Evolutionary conservation across 768 basidiomycete genomes (phyloP).

Genomic region (Kockovaella imperatae): DNA sequence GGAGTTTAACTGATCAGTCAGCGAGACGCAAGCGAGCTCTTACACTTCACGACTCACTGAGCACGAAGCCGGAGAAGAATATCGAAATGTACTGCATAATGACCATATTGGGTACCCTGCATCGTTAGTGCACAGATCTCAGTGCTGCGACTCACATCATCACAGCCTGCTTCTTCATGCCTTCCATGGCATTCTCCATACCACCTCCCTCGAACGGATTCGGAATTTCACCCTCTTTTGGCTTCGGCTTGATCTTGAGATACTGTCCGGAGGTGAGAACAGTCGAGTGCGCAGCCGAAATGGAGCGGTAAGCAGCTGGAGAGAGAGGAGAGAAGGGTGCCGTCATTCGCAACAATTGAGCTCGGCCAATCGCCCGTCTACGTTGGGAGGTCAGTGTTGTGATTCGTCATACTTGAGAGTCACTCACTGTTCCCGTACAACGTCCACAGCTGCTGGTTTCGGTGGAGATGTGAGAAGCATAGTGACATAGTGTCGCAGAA

Average conservation of each 20-base stretch:
- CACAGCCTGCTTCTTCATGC: constrained; percentile 98
- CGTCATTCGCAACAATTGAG: constrained; percentile 75
- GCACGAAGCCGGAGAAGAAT: constrained; percentile 97
- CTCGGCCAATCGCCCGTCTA: constrained; percentile 56
- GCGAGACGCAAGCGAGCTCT: neutral
- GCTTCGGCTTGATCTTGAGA: constrained; percentile 69
- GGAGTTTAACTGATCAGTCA: constrained; percentile 67
- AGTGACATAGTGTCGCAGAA: constrained; percentile 86
- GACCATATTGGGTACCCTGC: constrained; percentile 62
- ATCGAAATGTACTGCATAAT: constrained; percentile 99
- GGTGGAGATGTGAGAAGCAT: constrained; percentile 73
- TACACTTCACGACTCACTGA: constrained; percentile 59
- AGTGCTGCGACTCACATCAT: constrained; percentile 74
- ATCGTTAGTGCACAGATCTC: constrained; percentile 5
- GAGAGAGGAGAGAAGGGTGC: constrained; percentile 70
- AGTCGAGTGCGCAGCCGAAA: constrained; percentile 35
- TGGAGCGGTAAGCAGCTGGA: constrained; percentile 40
- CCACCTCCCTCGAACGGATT: constrained; percentile 86
- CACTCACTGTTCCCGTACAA: constrained; percentile 85
- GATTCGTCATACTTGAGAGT: neutral
- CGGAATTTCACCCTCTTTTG: constrained; percentile 54
- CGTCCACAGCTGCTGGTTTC: constrained; percentile 66
- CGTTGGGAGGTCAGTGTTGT: neutral
- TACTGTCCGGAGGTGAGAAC: constrained; percentile 56
- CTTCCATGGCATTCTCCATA: constrained; percentile 98